A percentile compares a stretch with the other conserved stretches of the same genome.
These are phyloP conservation scores for Pulveroboletus frians DNA, from an alignment of 768 basidiomycete species.

Conservation along the genomic window DNA sequence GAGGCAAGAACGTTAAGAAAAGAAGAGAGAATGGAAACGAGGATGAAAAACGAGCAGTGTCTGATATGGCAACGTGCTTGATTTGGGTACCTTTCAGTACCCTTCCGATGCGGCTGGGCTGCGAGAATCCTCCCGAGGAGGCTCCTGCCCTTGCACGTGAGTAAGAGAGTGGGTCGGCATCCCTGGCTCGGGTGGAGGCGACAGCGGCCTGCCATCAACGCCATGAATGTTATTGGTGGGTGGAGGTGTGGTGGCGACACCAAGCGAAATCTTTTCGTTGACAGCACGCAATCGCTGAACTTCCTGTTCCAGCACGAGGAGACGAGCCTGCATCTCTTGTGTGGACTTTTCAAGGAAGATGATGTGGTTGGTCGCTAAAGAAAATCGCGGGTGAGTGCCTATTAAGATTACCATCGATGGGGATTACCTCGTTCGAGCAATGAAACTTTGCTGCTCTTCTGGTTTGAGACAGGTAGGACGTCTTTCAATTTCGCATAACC, in stretches of 20 bases:
- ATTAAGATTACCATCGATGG: constrained; percentile 4
- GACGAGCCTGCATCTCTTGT: constrained; percentile 63
- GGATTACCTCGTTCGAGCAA: constrained; percentile 77
- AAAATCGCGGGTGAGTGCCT: constrained; percentile 10
- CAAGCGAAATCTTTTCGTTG: constrained; percentile 81
- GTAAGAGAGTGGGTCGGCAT: constrained; percentile 45
- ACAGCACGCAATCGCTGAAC: constrained; percentile 64
- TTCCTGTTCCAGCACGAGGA: constrained; percentile 62
- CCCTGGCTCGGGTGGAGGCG: constrained; percentile 58
- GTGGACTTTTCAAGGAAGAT: constrained; percentile 66
- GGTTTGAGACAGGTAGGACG: constrained; percentile 79
- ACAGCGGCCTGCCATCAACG: constrained; percentile 48
- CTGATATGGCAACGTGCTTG: constrained; percentile 20
- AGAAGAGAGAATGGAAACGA: constrained; percentile 19
- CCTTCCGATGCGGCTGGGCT: constrained; percentile 30
- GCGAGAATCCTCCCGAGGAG: constrained; percentile 59
- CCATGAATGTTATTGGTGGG: constrained; percentile 41
- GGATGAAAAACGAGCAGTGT: constrained; percentile 34
- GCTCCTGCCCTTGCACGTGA: constrained; percentile 55
- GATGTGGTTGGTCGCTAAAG: constrained; percentile 74
- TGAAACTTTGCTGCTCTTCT: constrained; percentile 89
- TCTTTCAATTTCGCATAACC: constrained; percentile 87
- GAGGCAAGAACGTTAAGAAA: constrained; percentile 31
- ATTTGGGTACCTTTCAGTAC: constrained; percentile 23
- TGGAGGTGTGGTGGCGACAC: constrained; percentile 51